phyloP scores from a whole-genome alignment of 192 early-diverging fungal species.

The Backusella circina region DNA sequence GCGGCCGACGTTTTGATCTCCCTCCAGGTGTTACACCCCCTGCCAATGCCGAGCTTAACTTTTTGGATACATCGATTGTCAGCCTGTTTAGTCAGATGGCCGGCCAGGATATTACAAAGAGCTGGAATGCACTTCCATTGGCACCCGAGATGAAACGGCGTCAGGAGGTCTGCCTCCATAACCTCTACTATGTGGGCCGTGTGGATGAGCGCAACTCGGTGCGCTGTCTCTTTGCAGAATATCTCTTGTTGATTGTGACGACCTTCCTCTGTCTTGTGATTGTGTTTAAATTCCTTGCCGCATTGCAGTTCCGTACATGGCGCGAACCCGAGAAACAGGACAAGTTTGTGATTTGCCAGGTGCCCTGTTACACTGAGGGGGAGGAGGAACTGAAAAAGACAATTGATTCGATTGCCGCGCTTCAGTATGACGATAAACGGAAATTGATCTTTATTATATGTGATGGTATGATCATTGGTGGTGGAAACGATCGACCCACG shows the following conservation, averaged over 20 bases:
- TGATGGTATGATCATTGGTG: constrained; percentile 78
- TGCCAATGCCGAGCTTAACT: constrained; percentile 42
- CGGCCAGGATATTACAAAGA: constrained; percentile 58
- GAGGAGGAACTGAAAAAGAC: constrained; percentile 72
- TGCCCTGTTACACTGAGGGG: constrained; percentile 81
- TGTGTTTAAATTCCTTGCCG: constrained; percentile 70
- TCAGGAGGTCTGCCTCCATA: constrained; percentile 73
- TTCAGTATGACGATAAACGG: constrained; percentile 79
- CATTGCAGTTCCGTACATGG: constrained; percentile 60
- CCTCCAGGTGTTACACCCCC: constrained; percentile 31
- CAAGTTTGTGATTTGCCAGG: constrained; percentile 73
- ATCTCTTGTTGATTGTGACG: constrained; percentile 78
- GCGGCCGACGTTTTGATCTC: constrained; percentile 41
- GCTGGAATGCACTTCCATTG: constrained; percentile 56
- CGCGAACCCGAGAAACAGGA: constrained; percentile 63
- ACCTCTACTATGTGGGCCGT: constrained; percentile 80
- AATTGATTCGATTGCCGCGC: constrained; percentile 61
- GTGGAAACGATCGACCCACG: constrained; percentile 76
- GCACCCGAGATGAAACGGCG: constrained; percentile 37
- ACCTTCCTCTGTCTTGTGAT: constrained; percentile 83
- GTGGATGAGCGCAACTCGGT: constrained; percentile 81
- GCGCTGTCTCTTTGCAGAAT: constrained; percentile 77
- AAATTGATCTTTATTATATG: constrained; percentile 73
- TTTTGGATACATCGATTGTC: constrained; percentile 57
- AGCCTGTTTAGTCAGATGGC: constrained; percentile 60